Percentiles rank a stretch among this genome's conserved stretches.
These are phyloP conservation scores for Persicaria tinctoria DNA, from an alignment of 148 eudicot species.

Conservation along the genomic window DNA sequence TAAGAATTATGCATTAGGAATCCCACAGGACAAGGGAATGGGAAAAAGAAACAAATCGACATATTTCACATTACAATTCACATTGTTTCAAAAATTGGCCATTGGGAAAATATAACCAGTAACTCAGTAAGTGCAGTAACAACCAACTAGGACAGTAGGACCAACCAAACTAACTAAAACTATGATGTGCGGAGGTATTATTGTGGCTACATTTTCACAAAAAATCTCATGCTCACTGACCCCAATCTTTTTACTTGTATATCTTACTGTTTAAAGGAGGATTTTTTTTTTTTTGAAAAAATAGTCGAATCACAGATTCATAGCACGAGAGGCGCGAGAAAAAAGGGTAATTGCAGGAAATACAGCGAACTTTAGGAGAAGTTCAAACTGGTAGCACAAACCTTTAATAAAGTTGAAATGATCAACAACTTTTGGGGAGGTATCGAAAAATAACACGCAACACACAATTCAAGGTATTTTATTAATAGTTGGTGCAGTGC, in stretches of 20 bases:
- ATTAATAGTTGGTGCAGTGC: too few species aligned
- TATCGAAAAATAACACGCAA: too few species aligned
- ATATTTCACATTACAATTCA: not conserved
- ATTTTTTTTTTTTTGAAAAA: not conserved
- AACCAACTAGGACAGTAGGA: not conserved
- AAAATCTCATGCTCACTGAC: not conserved
- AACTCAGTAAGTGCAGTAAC: not conserved
- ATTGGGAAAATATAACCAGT: not conserved
- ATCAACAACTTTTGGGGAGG: too few species aligned
- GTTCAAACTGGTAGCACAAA: too few species aligned
- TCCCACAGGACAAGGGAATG: not conserved
- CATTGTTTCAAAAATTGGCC: not conserved
- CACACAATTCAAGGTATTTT: too few species aligned
- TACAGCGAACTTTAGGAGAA: too few species aligned
- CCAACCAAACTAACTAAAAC: not conserved
- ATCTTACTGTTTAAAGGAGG: not conserved
- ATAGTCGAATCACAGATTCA: not conserved
- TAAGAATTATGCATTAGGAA: constrained; percentile 11
- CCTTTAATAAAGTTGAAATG: too few species aligned
- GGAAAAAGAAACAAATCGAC: not conserved
- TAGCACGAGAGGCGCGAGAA: not conserved
- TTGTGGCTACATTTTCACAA: not conserved
- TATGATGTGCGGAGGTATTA: not conserved
- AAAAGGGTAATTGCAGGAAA: not conserved
- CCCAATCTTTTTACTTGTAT: not conserved